Percentiles rank a stretch among this genome's conserved stretches.
Evolutionary conservation across 2,329 filamentous ascomycete genomes (phyloP).

Genomic region (Aspergillus viridinutans): DNA sequence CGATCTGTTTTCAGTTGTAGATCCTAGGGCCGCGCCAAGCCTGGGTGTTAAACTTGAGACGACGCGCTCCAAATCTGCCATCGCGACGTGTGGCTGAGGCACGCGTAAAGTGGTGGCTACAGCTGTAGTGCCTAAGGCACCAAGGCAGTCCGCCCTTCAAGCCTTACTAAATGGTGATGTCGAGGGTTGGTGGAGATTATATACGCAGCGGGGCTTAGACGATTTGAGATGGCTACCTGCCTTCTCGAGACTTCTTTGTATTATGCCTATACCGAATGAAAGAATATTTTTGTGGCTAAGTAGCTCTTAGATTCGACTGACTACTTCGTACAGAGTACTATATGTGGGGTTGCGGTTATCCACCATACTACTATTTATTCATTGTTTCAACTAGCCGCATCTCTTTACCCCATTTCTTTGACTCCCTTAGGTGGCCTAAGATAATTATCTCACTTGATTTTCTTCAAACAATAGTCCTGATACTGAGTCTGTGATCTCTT

Average conservation of each 20-base stretch:
- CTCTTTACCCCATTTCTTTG: neutral
- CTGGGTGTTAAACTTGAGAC: slow-evolving; percentile 10
- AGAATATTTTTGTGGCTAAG: neutral
- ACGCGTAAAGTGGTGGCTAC: slow-evolving; percentile 35
- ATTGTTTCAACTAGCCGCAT: neutral
- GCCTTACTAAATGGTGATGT: neutral
- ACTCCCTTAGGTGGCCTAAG: neutral
- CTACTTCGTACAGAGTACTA: neutral
- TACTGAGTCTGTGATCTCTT: neutral
- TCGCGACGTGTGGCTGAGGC: slow-evolving; percentile 19
- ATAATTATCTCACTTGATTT: neutral
- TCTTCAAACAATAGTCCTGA: neutral
- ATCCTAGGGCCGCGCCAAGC: slow-evolving; percentile 18
- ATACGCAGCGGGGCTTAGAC: neutral
- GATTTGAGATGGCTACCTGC: neutral
- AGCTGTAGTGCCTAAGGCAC: slow-evolving; percentile 23
- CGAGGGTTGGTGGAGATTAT: neutral
- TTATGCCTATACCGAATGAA: neutral
- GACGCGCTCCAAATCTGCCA: slow-evolving; percentile 13
- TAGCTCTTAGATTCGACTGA: neutral
- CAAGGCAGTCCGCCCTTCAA: slow-evolving; percentile 5
- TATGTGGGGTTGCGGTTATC: neutral
- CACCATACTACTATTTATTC: neutral
- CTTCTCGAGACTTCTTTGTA: neutral
- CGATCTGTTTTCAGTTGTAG: neutral